Evolutionary conservation across 2,329 filamentous ascomycete genomes (phyloP).

Genomic region (Aurifilum marmelostoma): DNA sequence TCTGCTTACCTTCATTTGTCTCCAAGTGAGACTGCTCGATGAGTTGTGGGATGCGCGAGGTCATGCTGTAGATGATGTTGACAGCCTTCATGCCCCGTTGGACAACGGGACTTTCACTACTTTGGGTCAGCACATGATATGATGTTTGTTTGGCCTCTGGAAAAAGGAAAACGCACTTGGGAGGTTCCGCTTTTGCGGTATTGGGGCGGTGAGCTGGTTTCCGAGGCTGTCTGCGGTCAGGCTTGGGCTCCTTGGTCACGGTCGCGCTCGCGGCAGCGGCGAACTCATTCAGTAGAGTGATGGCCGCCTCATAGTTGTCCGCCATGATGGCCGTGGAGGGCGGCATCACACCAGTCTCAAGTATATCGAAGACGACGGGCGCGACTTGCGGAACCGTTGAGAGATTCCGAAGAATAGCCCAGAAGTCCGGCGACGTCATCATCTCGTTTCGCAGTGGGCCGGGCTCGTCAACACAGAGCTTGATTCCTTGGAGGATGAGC

Average conservation of each 20-base stretch:
- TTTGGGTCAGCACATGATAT: slow-evolving; percentile 21
- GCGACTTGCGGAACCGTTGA: slow-evolving; percentile 72
- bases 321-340: slow-evolving; percentile 84
- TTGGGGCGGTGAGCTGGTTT: slow-evolving; percentile 39
- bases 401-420: slow-evolving; percentile 82
- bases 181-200: slow-evolving; percentile 53
- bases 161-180: slow-evolving; percentile 53
- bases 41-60: slow-evolving; percentile 77
- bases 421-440: slow-evolving; percentile 96
- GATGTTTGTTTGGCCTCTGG: slow-evolving; percentile 21
- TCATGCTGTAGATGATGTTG: slow-evolving; percentile 79
- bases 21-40: slow-evolving; percentile 95
- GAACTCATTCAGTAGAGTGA: slow-evolving; percentile 85
- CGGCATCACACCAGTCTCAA: slow-evolving; percentile 75
- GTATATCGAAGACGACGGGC: slow-evolving; percentile 80
- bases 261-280: slow-evolving; percentile 79
- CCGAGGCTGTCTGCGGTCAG: slow-evolving; percentile 50
- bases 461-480: slow-evolving; percentile 76
- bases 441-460: slow-evolving; percentile 85
- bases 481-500: slow-evolving; percentile 77
- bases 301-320: slow-evolving; percentile 91
- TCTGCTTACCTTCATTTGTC: slow-evolving; percentile 69
- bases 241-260: slow-evolving; percentile 69
- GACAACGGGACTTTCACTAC: slow-evolving; percentile 72
- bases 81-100: slow-evolving; percentile 80